phyloP scores from a whole-genome alignment of 176 grass and related monocot genomes.

The Ananas comosus region DNA sequence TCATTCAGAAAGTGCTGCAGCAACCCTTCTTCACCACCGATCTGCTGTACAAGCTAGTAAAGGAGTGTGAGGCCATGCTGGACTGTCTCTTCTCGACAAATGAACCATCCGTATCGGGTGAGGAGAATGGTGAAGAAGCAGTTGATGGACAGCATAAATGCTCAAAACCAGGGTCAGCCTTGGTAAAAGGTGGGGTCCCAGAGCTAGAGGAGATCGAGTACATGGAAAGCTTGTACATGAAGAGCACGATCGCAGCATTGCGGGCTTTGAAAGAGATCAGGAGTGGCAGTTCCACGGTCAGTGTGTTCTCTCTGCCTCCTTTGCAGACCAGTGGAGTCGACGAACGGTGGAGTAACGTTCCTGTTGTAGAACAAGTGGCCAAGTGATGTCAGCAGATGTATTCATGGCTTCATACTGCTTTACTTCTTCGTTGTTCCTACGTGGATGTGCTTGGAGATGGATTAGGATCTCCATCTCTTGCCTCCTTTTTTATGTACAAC shows the following conservation, averaged over 20 bases:
- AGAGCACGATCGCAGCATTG: conserved; percentile 75
- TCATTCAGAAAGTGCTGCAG: conserved; percentile 58
- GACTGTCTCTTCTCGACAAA: conserved; percentile 43
- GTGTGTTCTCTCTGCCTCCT: conserved; percentile 74
- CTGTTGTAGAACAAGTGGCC: not conserved
- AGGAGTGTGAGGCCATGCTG: conserved; percentile 68
- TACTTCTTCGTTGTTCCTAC: not conserved
- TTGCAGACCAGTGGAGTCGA: conserved; percentile 16
- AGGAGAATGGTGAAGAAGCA: conserved; percentile 16
- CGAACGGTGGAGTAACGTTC: not conserved
- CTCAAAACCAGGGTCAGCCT: conserved; percentile 4
- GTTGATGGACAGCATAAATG: conserved; percentile 37
- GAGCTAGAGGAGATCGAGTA: conserved; percentile 25
- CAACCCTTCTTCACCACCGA: conserved; percentile 93
- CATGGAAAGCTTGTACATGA: conserved; percentile 35
- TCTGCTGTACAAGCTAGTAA: conserved; percentile 52
- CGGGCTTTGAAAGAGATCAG: conserved; percentile 78
- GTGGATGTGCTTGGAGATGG: not conserved
- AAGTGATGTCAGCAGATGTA: not conserved
- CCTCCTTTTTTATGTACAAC: not conserved
- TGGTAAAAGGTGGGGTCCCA: not conserved
- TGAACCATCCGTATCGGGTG: conserved; percentile 8
- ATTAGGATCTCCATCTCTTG: not conserved
- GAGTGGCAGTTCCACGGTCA: conserved; percentile 75
- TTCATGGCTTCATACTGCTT: not conserved